Evolutionary conservation across 148 eudicot species (phyloP).

Genomic region (Fallopia convolvulus): DNA sequence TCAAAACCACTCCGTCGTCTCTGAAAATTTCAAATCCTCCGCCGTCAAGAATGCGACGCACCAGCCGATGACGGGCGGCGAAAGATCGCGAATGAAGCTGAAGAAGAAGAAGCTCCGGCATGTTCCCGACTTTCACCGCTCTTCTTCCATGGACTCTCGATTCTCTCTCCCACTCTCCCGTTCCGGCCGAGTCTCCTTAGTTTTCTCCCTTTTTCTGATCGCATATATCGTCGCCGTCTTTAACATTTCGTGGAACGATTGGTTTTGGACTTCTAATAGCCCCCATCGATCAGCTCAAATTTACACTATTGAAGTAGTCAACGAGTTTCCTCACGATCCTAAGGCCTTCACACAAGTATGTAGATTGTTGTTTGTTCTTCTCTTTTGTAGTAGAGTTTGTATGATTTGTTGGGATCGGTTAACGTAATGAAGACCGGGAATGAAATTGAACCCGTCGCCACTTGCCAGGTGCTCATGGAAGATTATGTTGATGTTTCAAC

Average conservation of each 20-base stretch:
- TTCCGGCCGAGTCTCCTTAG: constrained; percentile 20
- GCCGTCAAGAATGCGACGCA: not conserved
- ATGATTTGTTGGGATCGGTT: not conserved
- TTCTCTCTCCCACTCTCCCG: constrained; percentile 9
- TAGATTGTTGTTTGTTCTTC: not conserved
- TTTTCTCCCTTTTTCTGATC: constrained; percentile 16
- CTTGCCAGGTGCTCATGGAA: not conserved
- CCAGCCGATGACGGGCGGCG: constrained; percentile 5
- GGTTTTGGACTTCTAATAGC: constrained; percentile 12
- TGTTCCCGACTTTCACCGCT: not conserved
- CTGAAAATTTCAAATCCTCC: not conserved
- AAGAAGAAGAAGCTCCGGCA: constrained; percentile 6
- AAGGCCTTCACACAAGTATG: constrained; percentile 80
- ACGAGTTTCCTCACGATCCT: constrained; percentile 82
- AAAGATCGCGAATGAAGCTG: not conserved
- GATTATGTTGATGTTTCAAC: not conserved
- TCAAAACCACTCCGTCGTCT: not conserved
- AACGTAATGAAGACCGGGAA: not conserved
- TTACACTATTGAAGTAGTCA: constrained; percentile 41
- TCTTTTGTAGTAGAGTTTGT: not conserved
- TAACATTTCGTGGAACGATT: constrained; percentile 32
- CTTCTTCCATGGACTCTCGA: constrained; percentile 22
- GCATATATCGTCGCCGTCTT: constrained; percentile 21
- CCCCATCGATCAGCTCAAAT: constrained; percentile 14
- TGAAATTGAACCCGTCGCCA: not conserved